Evolutionary conservation across 768 basidiomycete species (phyloP), one percentile per base, ranked within the genome.

Genomic region (Tricholoma bakamatsutake): DNA sequence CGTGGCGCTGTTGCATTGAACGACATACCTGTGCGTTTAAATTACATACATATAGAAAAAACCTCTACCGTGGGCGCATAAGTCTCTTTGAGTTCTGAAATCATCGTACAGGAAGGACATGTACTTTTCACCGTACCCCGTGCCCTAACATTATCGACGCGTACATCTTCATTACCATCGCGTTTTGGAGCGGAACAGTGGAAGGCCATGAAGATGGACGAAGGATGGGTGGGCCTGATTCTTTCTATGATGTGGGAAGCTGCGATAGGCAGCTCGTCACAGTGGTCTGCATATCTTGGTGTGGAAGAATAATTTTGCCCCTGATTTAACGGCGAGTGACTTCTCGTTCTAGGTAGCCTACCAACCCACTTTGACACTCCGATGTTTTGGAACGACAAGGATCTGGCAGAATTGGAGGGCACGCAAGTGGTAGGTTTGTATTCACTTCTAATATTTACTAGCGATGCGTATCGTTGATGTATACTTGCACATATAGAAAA

Each of bases 191-290:
- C 70, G 6, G 74, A 77, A 10, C 79, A 78, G 30, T 98, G 94
- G 94, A 81, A 73, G 59, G 69, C 67, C 21, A 68, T 74, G 54
- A 70, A 73, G 17, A 68, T 98, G 56, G 76, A 86, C 50, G 71
- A 80, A 54, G 86, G 93, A 7, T 99, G 97, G 97, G 75, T 80
- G 1, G 88, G 88, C 3, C 72, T 98, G 45, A 98, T 99, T 56
- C 75, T 98, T 37, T 90, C 87, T 59, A 88, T 99, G 85, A 92
- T 98, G 89, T 97, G 91, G 90, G 97, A 99, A 69, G 81, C 81
- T 53, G 80, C 84, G 3, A 78, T 78, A 59, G 84, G 84, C 0
- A 55, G 72, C 3, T 64, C 74, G 17, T 88, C 90, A 48, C 82
- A 72, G 53, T 91, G 93, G 93, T 64, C 67, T 5, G 75, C 75